Percentiles rank a stretch among this genome's conserved stretches.
Evolutionary conservation across 306 rosid genomes (phyloP).

Genomic region (Adenanthera pavonina): DNA sequence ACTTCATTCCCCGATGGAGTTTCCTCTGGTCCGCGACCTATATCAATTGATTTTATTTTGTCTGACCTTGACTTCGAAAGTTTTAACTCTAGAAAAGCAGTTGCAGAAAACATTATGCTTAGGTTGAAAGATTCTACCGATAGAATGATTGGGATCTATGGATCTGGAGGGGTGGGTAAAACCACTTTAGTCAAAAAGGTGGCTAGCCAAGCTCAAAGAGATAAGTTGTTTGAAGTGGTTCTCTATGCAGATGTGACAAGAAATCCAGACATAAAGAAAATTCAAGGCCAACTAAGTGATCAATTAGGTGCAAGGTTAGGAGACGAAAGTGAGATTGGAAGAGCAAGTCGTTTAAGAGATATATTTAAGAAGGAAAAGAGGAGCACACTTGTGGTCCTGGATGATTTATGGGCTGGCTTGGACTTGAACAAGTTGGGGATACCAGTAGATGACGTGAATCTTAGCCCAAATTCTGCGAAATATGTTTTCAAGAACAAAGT

Average conservation of each 20-base stretch:
- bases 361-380: not conserved
- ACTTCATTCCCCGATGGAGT: not conserved
- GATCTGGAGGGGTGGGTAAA: constrained; percentile 38
- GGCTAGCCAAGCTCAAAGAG: not conserved
- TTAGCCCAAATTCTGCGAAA: not conserved
- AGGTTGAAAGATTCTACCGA: not conserved
- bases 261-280: not conserved
- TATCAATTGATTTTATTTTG: not conserved
- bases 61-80: constrained; percentile 8
- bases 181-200: constrained; percentile 32
- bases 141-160: constrained; percentile 25
- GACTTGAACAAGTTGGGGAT: constrained; percentile 37
- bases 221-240: not conserved
- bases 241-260: constrained; percentile 1
- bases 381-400: not conserved
- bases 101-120: not conserved
- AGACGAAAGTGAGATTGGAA: not conserved
- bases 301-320: constrained; percentile 3
- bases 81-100: not conserved
- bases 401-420: constrained; percentile 23
- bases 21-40: constrained; percentile 28
- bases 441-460: constrained; percentile 3
- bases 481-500: too few species aligned
- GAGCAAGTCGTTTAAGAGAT: too few species aligned
- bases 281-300: not conserved